Conservation (phyloP, 108 stramenopile species). For the Cyclotella choctawhatcheeana region DNA sequence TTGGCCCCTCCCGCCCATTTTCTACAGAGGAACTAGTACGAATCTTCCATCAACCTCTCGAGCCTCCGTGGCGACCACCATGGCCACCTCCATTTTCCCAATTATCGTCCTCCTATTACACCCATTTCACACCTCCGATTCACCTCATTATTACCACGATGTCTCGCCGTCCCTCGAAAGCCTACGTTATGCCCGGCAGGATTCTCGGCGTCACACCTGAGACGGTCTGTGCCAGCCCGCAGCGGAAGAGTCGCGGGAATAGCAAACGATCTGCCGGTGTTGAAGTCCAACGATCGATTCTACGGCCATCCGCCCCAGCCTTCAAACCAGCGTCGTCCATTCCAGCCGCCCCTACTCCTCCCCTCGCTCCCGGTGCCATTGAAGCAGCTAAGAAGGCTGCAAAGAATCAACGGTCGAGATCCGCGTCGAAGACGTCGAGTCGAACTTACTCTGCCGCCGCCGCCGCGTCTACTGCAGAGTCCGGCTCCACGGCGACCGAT, state of each 20-base stretch:
- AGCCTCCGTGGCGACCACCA: not conserved
- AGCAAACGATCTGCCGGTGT: not conserved
- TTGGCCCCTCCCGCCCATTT: not conserved
- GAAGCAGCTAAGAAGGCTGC: not conserved
- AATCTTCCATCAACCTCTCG: not conserved
- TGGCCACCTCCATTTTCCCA: conserved; percentile 5
- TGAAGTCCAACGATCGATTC: not conserved
- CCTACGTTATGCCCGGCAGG: not conserved
- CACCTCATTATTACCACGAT: not conserved
- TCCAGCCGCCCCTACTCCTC: not conserved
- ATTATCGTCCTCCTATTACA: not conserved
- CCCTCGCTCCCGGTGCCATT: not conserved
- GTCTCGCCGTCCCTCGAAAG: not conserved
- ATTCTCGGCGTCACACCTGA: not conserved
- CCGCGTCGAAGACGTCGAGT: not conserved
- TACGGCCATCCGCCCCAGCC: not conserved
- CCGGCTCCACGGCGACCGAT: no score
- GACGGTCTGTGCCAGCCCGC: not conserved
- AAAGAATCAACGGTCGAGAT: not conserved
- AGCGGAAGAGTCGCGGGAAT: not conserved
- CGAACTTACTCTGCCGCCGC: not conserved
- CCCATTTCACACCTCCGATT: not conserved
- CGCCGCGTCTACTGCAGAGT: not conserved
- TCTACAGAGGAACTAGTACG: conserved; percentile 1
- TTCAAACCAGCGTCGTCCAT: not conserved